phyloP scores from a whole-genome alignment of 257 asterid genomes.

The Rubia yunnanensis region DNA sequence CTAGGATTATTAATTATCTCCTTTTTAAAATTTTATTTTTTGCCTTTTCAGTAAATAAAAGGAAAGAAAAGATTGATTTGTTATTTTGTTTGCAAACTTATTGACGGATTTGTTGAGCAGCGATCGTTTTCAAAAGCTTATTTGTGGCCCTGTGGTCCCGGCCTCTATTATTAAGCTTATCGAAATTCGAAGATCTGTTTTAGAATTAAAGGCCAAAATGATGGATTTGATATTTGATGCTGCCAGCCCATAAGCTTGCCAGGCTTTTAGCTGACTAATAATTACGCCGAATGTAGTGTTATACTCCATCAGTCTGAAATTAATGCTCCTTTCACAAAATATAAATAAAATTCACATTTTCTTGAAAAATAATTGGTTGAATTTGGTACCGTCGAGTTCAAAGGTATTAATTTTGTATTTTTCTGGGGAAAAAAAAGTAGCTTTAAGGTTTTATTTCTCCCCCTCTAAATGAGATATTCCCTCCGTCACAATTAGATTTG shows the following conservation, averaged over 20 bases:
- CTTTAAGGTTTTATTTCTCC: no score
- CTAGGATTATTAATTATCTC: constrained; percentile 10
- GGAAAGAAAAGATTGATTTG: not conserved
- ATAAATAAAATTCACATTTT: no score
- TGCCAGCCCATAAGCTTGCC: not conserved
- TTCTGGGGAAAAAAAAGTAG: no score
- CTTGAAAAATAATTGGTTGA: no score
- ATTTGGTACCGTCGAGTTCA: no score
- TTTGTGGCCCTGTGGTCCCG: not conserved
- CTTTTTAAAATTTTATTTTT: no score
- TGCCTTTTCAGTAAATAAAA: no score
- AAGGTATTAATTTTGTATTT: no score
- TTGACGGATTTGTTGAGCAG: not conserved
- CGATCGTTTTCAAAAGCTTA: not conserved
- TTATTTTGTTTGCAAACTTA: not conserved
- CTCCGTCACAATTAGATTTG: no score
- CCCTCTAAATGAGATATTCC: no score
- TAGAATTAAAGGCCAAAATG: not conserved
- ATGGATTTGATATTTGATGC: not conserved
- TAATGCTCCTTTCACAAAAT: no score
- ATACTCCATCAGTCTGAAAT: no score
- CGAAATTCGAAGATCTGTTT: not conserved
- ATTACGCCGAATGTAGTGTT: not conserved
- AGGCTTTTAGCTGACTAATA: not conserved
- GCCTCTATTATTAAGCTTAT: not conserved